Percentiles rank a stretch among this genome's conserved stretches.
phyloP scores from a whole-genome alignment of 176 grass and related monocot genomes.

The Oryza coarctata region DNA sequence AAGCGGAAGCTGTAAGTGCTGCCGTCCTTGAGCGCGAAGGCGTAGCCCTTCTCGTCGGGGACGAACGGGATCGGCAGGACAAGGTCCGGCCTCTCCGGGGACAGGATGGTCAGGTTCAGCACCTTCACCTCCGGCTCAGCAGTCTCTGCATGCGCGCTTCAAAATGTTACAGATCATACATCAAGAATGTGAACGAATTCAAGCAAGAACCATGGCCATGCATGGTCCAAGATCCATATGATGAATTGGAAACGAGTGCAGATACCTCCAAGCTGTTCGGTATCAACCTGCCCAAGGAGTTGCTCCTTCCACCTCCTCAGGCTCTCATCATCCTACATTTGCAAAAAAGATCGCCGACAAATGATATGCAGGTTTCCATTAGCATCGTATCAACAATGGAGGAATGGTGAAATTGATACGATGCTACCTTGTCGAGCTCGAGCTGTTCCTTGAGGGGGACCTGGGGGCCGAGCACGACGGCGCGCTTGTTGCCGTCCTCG shows the following conservation, averaged over 20 bases:
- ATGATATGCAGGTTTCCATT: background rate
- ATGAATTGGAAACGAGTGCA: background rate
- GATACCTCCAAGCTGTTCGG: constrained; percentile 68
- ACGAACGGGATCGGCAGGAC: constrained; percentile 73
- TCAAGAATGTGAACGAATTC: background rate
- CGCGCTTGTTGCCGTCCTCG: constrained; percentile 59
- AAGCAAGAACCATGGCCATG: background rate
- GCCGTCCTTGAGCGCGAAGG: constrained; percentile 82
- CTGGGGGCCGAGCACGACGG: constrained; percentile 59
- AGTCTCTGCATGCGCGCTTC: constrained; percentile 45
- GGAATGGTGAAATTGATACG: background rate
- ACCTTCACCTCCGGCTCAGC: constrained; percentile 79
- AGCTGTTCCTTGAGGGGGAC: constrained; percentile 88
- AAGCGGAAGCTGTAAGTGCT: constrained; percentile 86
- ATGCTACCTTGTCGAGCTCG: constrained; percentile 81
- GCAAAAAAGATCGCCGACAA: background rate
- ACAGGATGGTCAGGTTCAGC: constrained; percentile 71
- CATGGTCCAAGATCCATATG: background rate
- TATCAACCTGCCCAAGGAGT: constrained; percentile 80
- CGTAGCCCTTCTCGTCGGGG: constrained; percentile 63
- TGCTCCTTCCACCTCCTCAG: constrained; percentile 91
- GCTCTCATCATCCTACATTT: constrained; percentile 75
- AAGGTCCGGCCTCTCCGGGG: constrained; percentile 51
- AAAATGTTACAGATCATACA: background rate
- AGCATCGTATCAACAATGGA: background rate